Evolutionary conservation across 768 basidiomycete genomes (phyloP).

Genomic region (Macrocybe gigantea): DNA sequence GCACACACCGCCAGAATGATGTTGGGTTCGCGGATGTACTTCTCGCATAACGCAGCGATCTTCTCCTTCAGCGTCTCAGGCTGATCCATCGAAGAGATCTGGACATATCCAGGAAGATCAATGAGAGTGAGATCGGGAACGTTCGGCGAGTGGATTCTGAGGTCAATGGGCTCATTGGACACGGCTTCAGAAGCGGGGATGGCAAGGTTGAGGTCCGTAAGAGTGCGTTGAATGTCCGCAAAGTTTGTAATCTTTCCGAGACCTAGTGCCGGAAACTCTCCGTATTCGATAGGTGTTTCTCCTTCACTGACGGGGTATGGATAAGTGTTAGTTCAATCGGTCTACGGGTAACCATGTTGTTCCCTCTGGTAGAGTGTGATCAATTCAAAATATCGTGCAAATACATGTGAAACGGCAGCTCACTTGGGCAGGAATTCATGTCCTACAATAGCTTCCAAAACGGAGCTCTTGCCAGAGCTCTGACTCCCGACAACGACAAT

Average conservation of each 20-base stretch:
- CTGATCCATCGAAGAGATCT: slow-evolving; percentile 92
- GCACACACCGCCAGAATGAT: slow-evolving; percentile 98
- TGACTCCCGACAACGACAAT: slow-evolving; percentile 99
- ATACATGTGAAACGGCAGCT: slow-evolving; percentile 21
- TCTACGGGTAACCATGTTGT: slow-evolving; percentile 98
- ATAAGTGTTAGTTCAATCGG: slow-evolving; percentile 97
- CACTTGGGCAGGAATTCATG: slow-evolving; percentile 98
- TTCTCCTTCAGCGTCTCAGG: slow-evolving; percentile 93
- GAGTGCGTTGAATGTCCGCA: slow-evolving; percentile 82
- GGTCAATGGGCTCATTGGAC: slow-evolving; percentile 92
- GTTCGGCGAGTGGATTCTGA: slow-evolving; percentile 91
- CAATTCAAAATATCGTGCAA: not conserved
- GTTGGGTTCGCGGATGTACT: slow-evolving; percentile 99
- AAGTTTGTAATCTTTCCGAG: slow-evolving; percentile 90
- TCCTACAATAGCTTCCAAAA: slow-evolving; percentile 94
- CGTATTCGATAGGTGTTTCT: slow-evolving; percentile 67
- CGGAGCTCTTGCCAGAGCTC: slow-evolving; percentile 97
- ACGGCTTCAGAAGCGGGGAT: slow-evolving; percentile 89
- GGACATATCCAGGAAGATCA: slow-evolving; percentile 96
- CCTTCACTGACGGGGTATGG: slow-evolving; percentile 66
- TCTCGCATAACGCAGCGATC: slow-evolving; percentile 84
- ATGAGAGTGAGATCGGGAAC: slow-evolving; percentile 98
- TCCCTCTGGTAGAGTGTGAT: slow-evolving; percentile 55
- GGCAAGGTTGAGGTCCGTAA: slow-evolving; percentile 92
- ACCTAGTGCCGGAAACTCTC: slow-evolving; percentile 89